phyloP scores from a whole-genome alignment of 208 protist species.

The Naegleria lovaniensis region DNA sequence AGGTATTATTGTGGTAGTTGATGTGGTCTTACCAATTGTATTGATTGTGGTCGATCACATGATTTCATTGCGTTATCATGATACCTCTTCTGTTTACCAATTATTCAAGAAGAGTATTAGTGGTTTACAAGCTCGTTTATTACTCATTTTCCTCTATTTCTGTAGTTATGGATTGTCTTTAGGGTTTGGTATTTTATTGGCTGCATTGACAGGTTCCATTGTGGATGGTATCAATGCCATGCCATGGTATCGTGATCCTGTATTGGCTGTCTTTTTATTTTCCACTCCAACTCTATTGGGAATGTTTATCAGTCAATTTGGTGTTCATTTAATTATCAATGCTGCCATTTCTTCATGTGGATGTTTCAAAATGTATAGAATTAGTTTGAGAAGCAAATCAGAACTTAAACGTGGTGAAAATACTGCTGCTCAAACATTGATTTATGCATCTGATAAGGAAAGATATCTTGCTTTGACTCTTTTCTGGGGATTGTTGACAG shows the following conservation, averaged over 20 bases:
- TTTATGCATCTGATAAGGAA: conserved; percentile 5
- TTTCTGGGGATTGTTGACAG: conserved; percentile 7
- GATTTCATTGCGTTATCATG: background rate
- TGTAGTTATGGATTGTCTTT: background rate
- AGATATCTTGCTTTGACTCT: background rate
- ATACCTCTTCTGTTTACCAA: background rate
- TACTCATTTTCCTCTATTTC: background rate
- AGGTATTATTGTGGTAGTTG: background rate
- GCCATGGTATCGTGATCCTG: background rate
- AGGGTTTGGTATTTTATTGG: background rate
- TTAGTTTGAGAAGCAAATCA: background rate
- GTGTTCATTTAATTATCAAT: background rate
- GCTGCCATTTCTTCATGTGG: background rate
- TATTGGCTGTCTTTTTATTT: conserved; percentile 7
- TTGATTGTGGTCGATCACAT: background rate
- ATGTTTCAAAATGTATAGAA: background rate
- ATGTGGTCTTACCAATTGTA: conserved; percentile 5
- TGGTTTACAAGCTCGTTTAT: background rate
- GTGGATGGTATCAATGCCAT: background rate
- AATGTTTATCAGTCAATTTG: background rate
- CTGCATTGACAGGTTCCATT: background rate
- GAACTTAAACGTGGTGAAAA: background rate
- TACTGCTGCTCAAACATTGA: background rate
- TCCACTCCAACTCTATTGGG: background rate
- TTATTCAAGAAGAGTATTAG: background rate